Percentiles rank a stretch among this genome's conserved stretches.
Conservation (phyloP, 2,329 filamentous ascomycete genomes). For the Talaromyces piceae region DNA sequence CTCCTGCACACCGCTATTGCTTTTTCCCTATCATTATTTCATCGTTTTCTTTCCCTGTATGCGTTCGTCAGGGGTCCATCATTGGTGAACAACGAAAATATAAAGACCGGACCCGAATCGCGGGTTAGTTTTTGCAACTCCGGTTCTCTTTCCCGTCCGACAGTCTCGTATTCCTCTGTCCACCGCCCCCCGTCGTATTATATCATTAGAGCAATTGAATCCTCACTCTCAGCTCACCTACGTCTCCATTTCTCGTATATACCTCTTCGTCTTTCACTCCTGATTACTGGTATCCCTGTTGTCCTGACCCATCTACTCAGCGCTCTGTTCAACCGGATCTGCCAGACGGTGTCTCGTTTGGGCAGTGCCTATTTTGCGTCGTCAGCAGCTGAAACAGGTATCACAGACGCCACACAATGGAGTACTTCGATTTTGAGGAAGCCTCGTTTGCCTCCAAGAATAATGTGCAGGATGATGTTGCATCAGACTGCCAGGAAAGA, state of each 20-base stretch:
- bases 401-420: slow-evolving; percentile 23
- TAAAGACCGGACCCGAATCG: background rate
- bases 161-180: background rate
- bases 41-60: no score
- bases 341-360: background rate
- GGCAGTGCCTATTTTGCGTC: background rate
- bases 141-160: background rate
- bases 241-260: background rate
- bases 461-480: slow-evolving; percentile 26
- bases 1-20: background rate
- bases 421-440: slow-evolving; percentile 43
- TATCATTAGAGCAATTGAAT: background rate
- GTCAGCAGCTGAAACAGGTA: slow-evolving; percentile 1
- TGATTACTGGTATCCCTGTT: background rate
- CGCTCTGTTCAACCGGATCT: background rate
- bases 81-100: background rate
- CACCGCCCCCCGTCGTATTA: background rate
- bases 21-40: no score
- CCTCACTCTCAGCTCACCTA: background rate
- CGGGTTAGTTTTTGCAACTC: background rate
- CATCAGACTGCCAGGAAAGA: slow-evolving; percentile 30
- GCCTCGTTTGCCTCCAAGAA: slow-evolving; percentile 31
- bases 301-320: background rate
- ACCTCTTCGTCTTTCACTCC: background rate
- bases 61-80: background rate